Percentiles rank a stretch among this genome's conserved stretches.
Conservation (phyloP, 2,329 filamentous ascomycete species). For the Scolecobasidium constrictum region DNA sequence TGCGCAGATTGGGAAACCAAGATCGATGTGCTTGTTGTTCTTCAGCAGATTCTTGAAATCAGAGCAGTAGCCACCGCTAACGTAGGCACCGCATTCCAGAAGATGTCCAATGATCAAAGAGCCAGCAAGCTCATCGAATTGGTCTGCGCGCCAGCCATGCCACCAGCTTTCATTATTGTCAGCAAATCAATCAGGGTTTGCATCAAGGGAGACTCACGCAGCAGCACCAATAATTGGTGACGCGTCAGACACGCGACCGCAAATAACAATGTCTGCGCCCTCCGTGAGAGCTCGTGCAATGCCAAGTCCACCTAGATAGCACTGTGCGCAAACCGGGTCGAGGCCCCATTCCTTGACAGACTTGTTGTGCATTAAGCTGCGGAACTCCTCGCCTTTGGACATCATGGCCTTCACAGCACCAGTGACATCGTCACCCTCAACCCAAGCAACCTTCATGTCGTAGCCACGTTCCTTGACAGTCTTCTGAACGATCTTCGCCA, state of each 20-base stretch:
- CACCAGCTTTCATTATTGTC: constrained; percentile 13
- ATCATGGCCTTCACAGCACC: constrained; percentile 18
- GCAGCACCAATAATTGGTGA: constrained; percentile 14
- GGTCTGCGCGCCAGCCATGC: constrained; percentile 13
- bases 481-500: constrained; percentile 15
- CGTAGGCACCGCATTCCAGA: constrained; percentile 18
- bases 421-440: constrained; percentile 30
- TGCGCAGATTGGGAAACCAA: constrained; percentile 5
- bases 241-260: constrained; percentile 16
- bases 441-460: constrained; percentile 25
- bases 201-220: constrained; percentile 16
- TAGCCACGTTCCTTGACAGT: constrained; percentile 21
- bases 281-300: constrained; percentile 16
- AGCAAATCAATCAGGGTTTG: neutral
- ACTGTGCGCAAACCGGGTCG: constrained; percentile 18
- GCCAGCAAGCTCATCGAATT: constrained; percentile 14
- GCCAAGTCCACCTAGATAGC: constrained; percentile 17
- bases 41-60: constrained; percentile 19
- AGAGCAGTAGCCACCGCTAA: constrained; percentile 22
- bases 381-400: constrained; percentile 20
- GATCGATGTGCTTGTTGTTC: constrained; percentile 11
- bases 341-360: constrained; percentile 16
- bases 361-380: constrained; percentile 15
- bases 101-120: constrained; percentile 16
- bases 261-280: constrained; percentile 17